phyloP scores from a whole-genome alignment of 805 yeast genomes.

The Zygosaccharomyces bisporus region DNA sequence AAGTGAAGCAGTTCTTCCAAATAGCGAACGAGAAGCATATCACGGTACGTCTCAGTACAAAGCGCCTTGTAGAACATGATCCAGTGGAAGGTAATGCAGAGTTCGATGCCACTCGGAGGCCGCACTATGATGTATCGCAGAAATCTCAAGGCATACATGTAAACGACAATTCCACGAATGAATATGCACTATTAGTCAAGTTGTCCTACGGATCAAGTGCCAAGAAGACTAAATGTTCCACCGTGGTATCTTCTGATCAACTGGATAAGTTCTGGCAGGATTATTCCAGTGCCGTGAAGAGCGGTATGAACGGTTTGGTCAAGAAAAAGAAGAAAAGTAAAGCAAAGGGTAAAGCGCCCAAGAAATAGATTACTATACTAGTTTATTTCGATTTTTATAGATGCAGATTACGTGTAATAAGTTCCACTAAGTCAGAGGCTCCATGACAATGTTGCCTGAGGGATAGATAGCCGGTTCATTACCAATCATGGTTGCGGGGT shows the following conservation, averaged over 20 bases:
- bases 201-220: constrained; percentile 37
- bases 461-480: constrained; percentile 55
- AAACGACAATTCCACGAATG: constrained; percentile 24
- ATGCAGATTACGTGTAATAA: constrained; percentile 7
- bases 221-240: constrained; percentile 58
- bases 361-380: constrained; percentile 9
- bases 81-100: constrained; percentile 40
- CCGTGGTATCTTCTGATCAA: constrained; percentile 59
- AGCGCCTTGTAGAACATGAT: constrained; percentile 31
- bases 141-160: constrained; percentile 17
- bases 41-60: constrained; percentile 29
- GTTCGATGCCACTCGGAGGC: constrained; percentile 47
- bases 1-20: constrained; percentile 25
- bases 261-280: constrained; percentile 74
- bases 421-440: constrained; percentile 22
- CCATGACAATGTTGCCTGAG: constrained; percentile 59
- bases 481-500: constrained; percentile 33
- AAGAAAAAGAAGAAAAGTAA: constrained; percentile 69
- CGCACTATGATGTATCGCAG: constrained; percentile 31
- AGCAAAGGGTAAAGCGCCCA: constrained; percentile 27
- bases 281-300: constrained; percentile 64
- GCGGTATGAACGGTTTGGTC: constrained; percentile 69
- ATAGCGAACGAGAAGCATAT: constrained; percentile 28
- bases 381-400: constrained; percentile 8
- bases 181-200: constrained; percentile 65